Evolutionary conservation across 225 moss, liverwort and hornwort species (phyloP).

Genomic region (Climacium dendroides): DNA sequence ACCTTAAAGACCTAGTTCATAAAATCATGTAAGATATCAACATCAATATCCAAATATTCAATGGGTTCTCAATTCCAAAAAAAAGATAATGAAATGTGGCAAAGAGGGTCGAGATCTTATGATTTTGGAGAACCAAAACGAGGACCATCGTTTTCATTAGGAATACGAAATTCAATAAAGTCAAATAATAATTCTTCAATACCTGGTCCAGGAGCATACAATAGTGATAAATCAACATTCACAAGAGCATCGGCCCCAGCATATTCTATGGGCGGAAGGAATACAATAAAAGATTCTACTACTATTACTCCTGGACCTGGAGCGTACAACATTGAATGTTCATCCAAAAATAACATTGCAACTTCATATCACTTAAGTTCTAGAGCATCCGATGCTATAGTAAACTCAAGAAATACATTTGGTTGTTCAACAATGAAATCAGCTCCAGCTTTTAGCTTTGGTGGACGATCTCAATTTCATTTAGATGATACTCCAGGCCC

Average conservation of each 20-base stretch:
- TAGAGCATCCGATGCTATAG: background rate
- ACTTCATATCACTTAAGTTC: background rate
- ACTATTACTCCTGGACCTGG: slow-evolving; percentile 21
- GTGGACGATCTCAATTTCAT: background rate
- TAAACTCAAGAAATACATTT: background rate
- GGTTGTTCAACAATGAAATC: slow-evolving; percentile 1
- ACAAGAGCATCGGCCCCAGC: slow-evolving; percentile 8
- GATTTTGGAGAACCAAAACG: background rate
- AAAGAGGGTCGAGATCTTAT: background rate
- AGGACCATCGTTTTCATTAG: slow-evolving; percentile 25
- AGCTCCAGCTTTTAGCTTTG: slow-evolving; percentile 26
- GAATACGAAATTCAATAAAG: slow-evolving; percentile 2
- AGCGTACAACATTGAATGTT: slow-evolving; percentile 8
- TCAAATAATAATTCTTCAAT: background rate
- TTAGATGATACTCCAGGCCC: slow-evolving; percentile 15
- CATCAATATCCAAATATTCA: background rate
- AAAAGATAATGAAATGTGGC: background rate
- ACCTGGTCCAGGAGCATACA: slow-evolving; percentile 30
- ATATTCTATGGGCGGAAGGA: slow-evolving; percentile 23
- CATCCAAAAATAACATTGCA: background rate
- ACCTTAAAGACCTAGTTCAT: background rate
- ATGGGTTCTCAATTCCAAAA: background rate
- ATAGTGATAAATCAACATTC: background rate
- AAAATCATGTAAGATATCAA: background rate
- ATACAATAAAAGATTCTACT: background rate